Percentiles rank a stretch among this genome's conserved stretches.
phyloP scores from a whole-genome alignment of 805 yeast genomes.

The Saccharomycopsis oosterbeekiorum region DNA sequence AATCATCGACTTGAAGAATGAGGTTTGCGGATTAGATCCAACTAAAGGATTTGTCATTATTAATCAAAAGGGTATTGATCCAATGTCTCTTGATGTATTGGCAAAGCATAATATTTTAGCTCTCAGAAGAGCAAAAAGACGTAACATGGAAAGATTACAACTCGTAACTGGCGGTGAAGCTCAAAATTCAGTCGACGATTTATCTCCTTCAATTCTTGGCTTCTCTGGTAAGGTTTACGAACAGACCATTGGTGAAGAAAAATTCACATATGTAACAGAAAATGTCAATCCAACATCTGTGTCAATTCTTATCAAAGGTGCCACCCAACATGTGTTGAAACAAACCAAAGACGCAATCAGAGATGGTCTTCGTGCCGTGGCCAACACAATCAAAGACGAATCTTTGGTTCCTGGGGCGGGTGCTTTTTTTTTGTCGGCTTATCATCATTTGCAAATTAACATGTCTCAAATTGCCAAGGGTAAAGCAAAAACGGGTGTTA shows the following conservation, averaged over 20 bases:
- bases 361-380: constrained; percentile 92
- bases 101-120: constrained; percentile 93
- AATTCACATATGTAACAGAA: constrained; percentile 91
- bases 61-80: constrained; percentile 98
- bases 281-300: constrained; percentile 82
- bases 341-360: constrained; percentile 96
- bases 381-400: constrained; percentile 80
- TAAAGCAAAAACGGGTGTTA: constrained; percentile 84
- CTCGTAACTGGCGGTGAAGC: constrained; percentile 96
- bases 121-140: constrained; percentile 93
- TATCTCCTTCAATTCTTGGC: constrained; percentile 71
- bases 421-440: constrained; percentile 80
- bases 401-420: constrained; percentile 95
- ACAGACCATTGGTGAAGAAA: constrained; percentile 92
- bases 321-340: constrained; percentile 76
- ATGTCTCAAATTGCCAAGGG: constrained; percentile 50
- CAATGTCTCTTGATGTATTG: constrained; percentile 89
- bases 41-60: constrained; percentile 82
- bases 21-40: constrained; percentile 71
- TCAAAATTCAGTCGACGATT: constrained; percentile 92
- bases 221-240: constrained; percentile 86
- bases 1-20: constrained; percentile 86
- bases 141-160: constrained; percentile 98
- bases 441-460: constrained; percentile 49
- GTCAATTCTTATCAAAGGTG: constrained; percentile 87